Evolutionary conservation across 768 basidiomycete genomes (phyloP).

Genomic region (Panaeolus papilionaceus): DNA sequence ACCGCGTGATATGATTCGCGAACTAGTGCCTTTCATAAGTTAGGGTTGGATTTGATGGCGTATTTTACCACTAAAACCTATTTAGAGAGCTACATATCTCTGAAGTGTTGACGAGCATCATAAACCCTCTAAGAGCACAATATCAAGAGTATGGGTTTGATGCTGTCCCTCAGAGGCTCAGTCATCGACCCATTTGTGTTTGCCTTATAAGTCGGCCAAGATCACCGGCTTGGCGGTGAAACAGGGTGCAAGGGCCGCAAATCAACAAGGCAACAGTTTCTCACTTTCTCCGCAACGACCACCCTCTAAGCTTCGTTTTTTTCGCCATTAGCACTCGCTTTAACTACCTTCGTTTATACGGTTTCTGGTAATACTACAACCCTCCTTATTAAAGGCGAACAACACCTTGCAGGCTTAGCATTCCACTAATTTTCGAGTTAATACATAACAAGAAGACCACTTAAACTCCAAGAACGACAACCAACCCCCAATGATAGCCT

Average conservation of each 20-base stretch:
- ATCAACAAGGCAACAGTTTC: constrained; percentile 4
- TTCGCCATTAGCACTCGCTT: neutral
- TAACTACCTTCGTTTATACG: constrained; percentile 12
- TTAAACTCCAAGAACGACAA: neutral
- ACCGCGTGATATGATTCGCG: neutral
- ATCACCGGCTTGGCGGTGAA: constrained; percentile 10
- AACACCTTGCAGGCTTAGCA: constrained; percentile 2
- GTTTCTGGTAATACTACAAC: constrained; percentile 5
- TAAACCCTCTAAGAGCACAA: no score
- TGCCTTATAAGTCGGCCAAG: neutral
- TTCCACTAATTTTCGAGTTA: neutral
- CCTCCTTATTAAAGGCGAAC: constrained; percentile 10
- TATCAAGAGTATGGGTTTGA: no score
- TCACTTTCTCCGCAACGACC: constrained; percentile 10
- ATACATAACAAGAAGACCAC: neutral
- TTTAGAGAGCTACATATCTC: no score
- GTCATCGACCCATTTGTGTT: neutral
- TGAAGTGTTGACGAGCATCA: no score
- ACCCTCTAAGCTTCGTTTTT: neutral
- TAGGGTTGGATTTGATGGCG: neutral
- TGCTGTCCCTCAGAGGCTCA: neutral
- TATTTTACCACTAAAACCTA: neutral
- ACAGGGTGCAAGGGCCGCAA: constrained; percentile 9
- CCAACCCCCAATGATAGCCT: constrained; percentile 7
- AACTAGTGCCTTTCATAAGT: neutral